Evolutionary conservation across 1,284 basidiomycete species (phyloP).

Genomic region (Neotropicomus parvogracilis): DNA sequence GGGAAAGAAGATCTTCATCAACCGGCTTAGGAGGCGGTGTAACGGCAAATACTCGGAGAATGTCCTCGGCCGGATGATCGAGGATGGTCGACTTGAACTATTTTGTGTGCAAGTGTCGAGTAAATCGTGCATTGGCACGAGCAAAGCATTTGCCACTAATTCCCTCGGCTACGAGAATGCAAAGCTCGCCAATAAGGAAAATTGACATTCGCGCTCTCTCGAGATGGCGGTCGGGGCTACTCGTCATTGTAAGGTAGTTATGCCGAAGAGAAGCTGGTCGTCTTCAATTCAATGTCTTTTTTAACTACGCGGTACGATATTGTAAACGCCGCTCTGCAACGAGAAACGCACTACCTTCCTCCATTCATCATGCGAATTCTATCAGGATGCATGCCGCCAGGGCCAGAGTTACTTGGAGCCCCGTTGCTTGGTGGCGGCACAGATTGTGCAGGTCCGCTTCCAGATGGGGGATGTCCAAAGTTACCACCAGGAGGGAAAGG

Average conservation of each 20-base stretch:
- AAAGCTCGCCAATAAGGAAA: background rate
- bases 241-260: background rate
- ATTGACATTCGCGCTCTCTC: background rate
- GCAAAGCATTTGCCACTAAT: conserved; percentile 25
- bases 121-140: conserved; percentile 20
- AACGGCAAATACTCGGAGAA: conserved; percentile 22
- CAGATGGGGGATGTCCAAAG: conserved; percentile 34
- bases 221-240: background rate
- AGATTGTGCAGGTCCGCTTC: conserved; percentile 33
- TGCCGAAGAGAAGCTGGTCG: background rate
- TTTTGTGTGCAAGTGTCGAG: conserved; percentile 41
- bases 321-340: background rate
- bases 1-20: conserved; percentile 35
- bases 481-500: conserved; percentile 47
- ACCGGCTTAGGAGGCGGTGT: conserved; percentile 35
- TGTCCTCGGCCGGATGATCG: conserved; percentile 34
- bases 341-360: conserved; percentile 19
- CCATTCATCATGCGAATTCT: conserved; percentile 77
- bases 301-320: background rate
- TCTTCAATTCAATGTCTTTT: background rate
- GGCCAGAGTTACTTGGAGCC: conserved; percentile 35
- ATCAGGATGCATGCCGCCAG: conserved; percentile 79
- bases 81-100: conserved; percentile 36
- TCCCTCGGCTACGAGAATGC: conserved; percentile 19
- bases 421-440: conserved; percentile 24